Base-by-base conservation (phyloP, 23 red algal genomes). In the Gracilaria vermiculophylla region DNA sequence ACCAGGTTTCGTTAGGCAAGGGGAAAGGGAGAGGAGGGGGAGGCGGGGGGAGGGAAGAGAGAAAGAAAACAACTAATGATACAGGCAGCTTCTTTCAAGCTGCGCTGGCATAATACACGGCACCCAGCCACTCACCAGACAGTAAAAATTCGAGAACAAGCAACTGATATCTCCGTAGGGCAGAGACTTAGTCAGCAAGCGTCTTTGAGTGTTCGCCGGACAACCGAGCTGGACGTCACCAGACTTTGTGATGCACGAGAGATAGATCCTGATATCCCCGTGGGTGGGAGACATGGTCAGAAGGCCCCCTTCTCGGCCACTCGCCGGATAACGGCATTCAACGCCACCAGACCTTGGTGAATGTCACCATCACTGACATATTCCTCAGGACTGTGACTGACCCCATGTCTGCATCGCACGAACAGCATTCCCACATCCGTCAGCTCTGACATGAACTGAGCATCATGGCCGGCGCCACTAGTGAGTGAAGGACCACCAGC, bases 391-490 rank as follows among this genome's bases (percentile, higher is more conserved):
- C 48, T 62, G 53, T 97, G 90, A 76, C 85, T 91, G 16, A 92
- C 64, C 57, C 95, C 95, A 16, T 81, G 69, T 58, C 19, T 76
- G 43, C 82, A 97, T 27, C 90, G 67, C 35, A 97, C 80, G 41
- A 97, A 97, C 2, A 94, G 49, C 95, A 97, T 97, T 5, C 83
- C 86, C 2, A 76, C 78, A 40, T 85, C 75, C 25, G 82, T 81
- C 15, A 94, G 55, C 19, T 88, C 33, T 14, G 78, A 37, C 50
- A 94, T 65, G 6, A 97, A 61, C 62, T 81, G 74, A 14, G 89
- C 70, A 62, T 97, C 95, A 85, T 97, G 95, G n/a, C 91, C 90
- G 4, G 95, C 95, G 27, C 95, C 91, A 57, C 90, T 94, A 5
- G 78, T 82, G 17, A 97, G 67, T 39, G 80, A 37, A 0, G 51